Percentiles rank a stretch among this genome's conserved stretches.
Conservation (phyloP, 2,329 filamentous ascomycete species). For the Annulohypoxylon truncatum region DNA sequence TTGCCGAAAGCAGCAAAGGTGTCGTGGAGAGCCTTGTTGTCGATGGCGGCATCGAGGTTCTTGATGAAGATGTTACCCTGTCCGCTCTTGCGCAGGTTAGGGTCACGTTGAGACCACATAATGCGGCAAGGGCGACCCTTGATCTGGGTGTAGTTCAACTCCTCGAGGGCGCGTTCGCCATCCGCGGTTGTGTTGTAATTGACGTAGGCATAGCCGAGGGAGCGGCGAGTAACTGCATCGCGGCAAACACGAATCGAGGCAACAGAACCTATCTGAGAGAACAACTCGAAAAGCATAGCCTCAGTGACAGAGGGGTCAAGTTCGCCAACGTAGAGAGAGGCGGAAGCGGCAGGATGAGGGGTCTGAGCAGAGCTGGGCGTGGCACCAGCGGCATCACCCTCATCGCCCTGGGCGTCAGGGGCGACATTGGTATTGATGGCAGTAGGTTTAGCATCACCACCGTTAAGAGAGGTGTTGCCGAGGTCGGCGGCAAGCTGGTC, state of each 20-base stretch:
- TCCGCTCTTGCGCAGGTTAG: constrained; percentile 97
- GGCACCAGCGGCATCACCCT: constrained; percentile 72
- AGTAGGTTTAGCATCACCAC: constrained; percentile 73
- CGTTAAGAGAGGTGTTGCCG: constrained; percentile 76
- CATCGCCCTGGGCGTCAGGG: constrained; percentile 64
- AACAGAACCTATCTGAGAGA: constrained; percentile 98
- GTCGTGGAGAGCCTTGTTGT: constrained; percentile 99
- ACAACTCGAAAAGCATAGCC: constrained; percentile 99
- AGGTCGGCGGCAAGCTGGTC: constrained; percentile 86
- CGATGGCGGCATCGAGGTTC: constrained; percentile 97
- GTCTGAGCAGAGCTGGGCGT: constrained; percentile 77
- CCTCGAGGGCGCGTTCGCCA: constrained; percentile 97
- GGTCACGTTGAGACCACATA: constrained; percentile 99
- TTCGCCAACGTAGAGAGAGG: constrained; percentile 98
- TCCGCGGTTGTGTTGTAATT: constrained; percentile 99
- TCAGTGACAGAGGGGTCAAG: constrained; percentile 97
- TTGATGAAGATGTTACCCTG: constrained; percentile 99
- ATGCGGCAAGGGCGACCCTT: constrained; percentile 99
- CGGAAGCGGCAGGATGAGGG: constrained; percentile 88
- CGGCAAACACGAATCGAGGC: constrained; percentile 99
- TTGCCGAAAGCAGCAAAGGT: constrained; percentile 99
- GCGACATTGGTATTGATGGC: constrained; percentile 80
- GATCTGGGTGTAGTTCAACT: constrained; percentile 99
- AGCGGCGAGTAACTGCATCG: constrained; percentile 97
- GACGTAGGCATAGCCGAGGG: constrained; percentile 98